Base-by-base conservation (phyloP, 2,329 filamentous ascomycete genomes). In the Rhinocladiella similis region DNA sequence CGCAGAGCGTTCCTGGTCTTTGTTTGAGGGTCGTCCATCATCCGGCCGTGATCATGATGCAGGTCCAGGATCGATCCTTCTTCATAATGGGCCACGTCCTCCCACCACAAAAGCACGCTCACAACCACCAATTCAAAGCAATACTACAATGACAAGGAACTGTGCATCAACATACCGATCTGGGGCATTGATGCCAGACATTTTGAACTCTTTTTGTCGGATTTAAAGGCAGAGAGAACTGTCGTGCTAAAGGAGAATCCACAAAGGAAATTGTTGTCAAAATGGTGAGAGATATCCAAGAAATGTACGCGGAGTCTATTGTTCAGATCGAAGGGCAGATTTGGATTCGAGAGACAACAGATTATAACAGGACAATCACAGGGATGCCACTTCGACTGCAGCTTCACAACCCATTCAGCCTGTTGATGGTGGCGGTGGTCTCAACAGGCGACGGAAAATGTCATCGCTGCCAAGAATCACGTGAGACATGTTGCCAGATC, bases 111-210 rank as follows among this genome's bases (percentile, higher is more conserved):
- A 33, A 33, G 3, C 29, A 33, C 29, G 10, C 3, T 33, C 29
- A 12, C 29, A 9, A 33, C 10, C 29, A 33, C 29, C 29, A 33
- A 10, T 33, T 9, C 29, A 33, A 12, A 33, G 29, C 29, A 33
- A 10, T 33, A 7, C 29, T 7, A 6, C 29, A 33, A 33, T 7
- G 10, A 33, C 7, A 12, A 33, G 10, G 25, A 33, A 50, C n/a
- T n/a, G 27, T 2, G 18, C 25, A 49, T 42, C 16, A 22, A 64
- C 62, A 46, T 64, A 64, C 62, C 62, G 60, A 47, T 64, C 62
- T 46, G 62, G 62, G 20, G 62, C 62, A 20, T 64, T 64, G 47
- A 63, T 61, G 13, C 39, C 54, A 45, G 33, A 45, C 45, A 55
- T 50, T 35, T 48, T 46, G 20, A n/a, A 25, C 3, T 2, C 25